phyloP scores from a whole-genome alignment of 768 basidiomycete genomes.

The Leucocoprinus leucothites region DNA sequence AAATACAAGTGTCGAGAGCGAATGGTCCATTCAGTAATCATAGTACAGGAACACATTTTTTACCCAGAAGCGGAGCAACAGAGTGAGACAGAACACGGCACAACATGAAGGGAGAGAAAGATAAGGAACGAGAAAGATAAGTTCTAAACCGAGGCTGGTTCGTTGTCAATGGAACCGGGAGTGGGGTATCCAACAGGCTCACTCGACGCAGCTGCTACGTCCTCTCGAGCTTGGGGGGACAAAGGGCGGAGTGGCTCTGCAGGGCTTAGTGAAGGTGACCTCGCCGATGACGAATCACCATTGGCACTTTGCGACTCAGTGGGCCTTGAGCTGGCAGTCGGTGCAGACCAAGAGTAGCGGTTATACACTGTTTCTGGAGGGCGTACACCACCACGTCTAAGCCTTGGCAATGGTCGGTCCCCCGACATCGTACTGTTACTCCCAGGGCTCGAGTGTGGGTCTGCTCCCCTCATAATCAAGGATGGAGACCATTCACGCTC shows the following conservation, averaged over 20 bases:
- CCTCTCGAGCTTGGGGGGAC: slow-evolving; percentile 6
- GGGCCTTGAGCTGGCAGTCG: neutral
- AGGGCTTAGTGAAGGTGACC: neutral
- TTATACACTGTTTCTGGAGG: slow-evolving; percentile 56
- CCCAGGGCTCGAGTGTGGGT: neutral
- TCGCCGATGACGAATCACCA: neutral
- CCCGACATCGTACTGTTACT: neutral
- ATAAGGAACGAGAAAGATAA: slow-evolving; percentile 19
- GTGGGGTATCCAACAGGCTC: slow-evolving; percentile 45
- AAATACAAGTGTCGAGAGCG: slow-evolving; percentile 8
- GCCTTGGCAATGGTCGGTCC: slow-evolving; percentile 12
- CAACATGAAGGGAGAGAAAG: slow-evolving; percentile 6
- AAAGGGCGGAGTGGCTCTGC: slow-evolving; percentile 5
- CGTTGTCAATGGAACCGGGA: slow-evolving; percentile 43
- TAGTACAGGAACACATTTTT: no score
- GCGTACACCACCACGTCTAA: slow-evolving; percentile 65
- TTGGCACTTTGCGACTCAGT: neutral
- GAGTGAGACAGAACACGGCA: slow-evolving; percentile 1
- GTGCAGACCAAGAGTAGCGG: neutral
- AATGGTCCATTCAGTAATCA: no score
- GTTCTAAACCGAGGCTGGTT: slow-evolving; percentile 24
- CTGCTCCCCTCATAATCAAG: neutral
- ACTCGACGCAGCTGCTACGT: slow-evolving; percentile 9
- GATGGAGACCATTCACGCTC: neutral
- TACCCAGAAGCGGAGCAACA: neutral